phyloP scores from a whole-genome alignment of 164 flowering plant species.

The Sedum album region DNA sequence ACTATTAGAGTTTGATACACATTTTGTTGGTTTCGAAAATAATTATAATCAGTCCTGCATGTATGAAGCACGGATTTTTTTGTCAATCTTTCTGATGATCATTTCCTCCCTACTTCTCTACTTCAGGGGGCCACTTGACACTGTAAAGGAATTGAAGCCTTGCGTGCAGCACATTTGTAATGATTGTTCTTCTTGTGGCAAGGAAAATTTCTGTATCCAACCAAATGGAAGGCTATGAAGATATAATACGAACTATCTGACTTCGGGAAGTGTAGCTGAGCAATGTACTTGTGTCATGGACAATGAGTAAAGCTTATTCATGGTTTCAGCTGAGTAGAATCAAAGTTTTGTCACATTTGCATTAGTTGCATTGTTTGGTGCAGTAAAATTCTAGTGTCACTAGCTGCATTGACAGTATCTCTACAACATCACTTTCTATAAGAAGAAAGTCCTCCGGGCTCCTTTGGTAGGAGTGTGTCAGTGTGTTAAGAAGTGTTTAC shows the following conservation, averaged over 20 bases:
- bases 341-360: background rate
- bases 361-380: background rate
- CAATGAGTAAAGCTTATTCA: background rate
- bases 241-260: background rate
- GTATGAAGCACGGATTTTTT: too few species aligned
- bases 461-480: too few species aligned
- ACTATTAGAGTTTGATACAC: background rate
- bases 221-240: background rate
- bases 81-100: background rate
- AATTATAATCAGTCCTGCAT: too few species aligned
- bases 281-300: background rate
- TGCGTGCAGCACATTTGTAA: background rate
- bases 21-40: too few species aligned
- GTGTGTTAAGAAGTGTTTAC: too few species aligned
- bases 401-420: background rate
- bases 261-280: background rate
- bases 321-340: background rate
- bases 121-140: conserved; percentile 12
- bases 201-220: background rate
- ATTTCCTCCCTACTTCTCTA: background rate
- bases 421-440: too few species aligned
- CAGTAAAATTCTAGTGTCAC: background rate
- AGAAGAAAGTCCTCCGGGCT: too few species aligned
- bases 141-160: conserved; percentile 12
- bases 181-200: background rate